These are phyloP conservation scores for Herpetospermum pedunculosum DNA, from an alignment of 306 rosid species.

Conservation along the genomic window DNA sequence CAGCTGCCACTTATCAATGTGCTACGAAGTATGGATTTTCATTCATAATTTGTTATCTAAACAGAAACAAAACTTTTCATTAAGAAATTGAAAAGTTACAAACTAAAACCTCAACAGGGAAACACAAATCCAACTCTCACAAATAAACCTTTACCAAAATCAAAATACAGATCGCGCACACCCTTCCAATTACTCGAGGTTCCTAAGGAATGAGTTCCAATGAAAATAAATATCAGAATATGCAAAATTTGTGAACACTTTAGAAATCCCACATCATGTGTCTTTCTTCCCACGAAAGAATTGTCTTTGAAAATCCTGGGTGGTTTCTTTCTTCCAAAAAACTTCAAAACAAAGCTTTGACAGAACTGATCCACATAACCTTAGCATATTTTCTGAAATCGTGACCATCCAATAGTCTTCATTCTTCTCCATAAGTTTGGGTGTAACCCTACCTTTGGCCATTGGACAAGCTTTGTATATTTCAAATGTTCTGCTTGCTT, in stretches of 20 bases:
- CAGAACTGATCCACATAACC: not conserved
- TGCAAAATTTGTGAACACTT: not conserved
- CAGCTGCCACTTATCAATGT: not conserved
- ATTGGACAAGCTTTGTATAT: too few species aligned
- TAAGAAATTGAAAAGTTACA: too few species aligned
- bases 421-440: too few species aligned
- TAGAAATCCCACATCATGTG: not conserved
- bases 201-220: not conserved
- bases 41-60: not conserved
- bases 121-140: too few species aligned
- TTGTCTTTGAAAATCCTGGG: not conserved
- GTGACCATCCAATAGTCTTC: too few species aligned
- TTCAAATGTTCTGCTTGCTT: too few species aligned
- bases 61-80: not conserved
- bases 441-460: too few species aligned
- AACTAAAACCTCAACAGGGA: not conserved
- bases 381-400: too few species aligned
- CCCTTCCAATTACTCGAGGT: not conserved
- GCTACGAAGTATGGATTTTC: not conserved
- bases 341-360: not conserved
- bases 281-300: not conserved
- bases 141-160: not conserved
- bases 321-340: not conserved
- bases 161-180: not conserved
- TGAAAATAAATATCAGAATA: too few species aligned